Evolutionary conservation across 1,139 yeast genomes (phyloP), one percentile per base, ranked within the genome.

Genomic region (Sugiyamaella pinicola): DNA sequence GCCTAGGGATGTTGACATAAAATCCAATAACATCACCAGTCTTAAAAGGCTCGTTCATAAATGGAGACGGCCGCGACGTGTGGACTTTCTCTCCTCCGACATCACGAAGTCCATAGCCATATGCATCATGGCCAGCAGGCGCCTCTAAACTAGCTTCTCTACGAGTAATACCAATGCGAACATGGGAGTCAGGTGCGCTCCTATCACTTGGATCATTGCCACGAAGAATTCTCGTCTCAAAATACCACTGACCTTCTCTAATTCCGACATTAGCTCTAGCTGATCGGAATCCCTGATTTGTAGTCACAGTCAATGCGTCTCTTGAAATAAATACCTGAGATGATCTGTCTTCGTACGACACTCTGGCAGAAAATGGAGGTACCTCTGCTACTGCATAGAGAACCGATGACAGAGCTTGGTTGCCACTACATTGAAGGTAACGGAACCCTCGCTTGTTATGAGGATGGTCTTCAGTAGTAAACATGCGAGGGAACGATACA

Each of bases 111-210:
- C 96, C 97, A 68, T 95, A 93, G 0, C 97, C 93, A 70, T 90
- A 93, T 0, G 91, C 95, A 69, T 93, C 98, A 64, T 82, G 88
- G 3, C 99, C 99, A 8, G 91, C 93, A 0, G 99, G 99, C 0
- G 96, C 96, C 61, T 93, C 97, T 47, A 91, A 71, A 51, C 90
- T 81, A 1, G 96, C 95, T 65, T 93, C 99, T 59, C 88, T 77
- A 53, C 98, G 74, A 0, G 85, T 85, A 43, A 91, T 63, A 0
- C 99, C 99, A 22, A 91, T 66, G 34, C 99, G 71, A 1, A 91
- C 91, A 67, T 91, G 95, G 2, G 70, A 70, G 15, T 47, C 51
- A 9, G 49, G 40, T 3, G 45, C 49, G 12, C 38, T 10, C 19
- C 26, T 28, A n/a, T 38, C 49, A 3, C 31, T 9, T n/a, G 49